Percentiles rank a stretch among this genome's conserved stretches.
phyloP scores from a whole-genome alignment of 1,139 yeast species.

The Yamadazyma sp. region DNA sequence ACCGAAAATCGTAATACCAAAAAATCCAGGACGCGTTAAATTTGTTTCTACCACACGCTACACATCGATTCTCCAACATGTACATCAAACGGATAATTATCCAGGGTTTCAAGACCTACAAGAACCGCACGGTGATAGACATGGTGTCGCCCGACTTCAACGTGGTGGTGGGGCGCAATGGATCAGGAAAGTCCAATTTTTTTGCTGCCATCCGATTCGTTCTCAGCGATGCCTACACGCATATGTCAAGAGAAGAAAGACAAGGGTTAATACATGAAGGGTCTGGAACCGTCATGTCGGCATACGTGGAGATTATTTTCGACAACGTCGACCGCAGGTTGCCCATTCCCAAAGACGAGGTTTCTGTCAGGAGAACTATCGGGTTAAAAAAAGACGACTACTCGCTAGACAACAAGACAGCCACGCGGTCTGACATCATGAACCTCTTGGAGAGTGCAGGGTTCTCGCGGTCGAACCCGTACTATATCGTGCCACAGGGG shows the following conservation, averaged over 20 bases:
- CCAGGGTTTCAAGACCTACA: constrained; percentile 94
- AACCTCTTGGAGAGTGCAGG: constrained; percentile 90
- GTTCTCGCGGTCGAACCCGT: constrained; percentile 86
- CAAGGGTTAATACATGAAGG: constrained; percentile 90
- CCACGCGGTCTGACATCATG: constrained; percentile 80
- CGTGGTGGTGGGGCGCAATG: constrained; percentile 93
- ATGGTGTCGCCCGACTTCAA: constrained; percentile 78
- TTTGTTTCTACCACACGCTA: constrained; percentile 2
- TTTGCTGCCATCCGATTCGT: constrained; percentile 96
- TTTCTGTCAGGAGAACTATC: constrained; percentile 79
- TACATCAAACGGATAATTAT: constrained; percentile 56
- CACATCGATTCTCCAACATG: constrained; percentile 21
- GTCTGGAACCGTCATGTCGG: constrained; percentile 88
- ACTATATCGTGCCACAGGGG: constrained; percentile 97
- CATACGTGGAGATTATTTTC: constrained; percentile 86
- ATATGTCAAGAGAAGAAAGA: constrained; percentile 85
- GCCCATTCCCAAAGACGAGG: constrained; percentile 67
- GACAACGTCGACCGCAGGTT: constrained; percentile 79
- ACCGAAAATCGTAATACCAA: neutral
- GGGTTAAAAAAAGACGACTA: constrained; percentile 92
- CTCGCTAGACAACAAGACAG: constrained; percentile 74
- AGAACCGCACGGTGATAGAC: constrained; percentile 78
- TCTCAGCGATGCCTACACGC: constrained; percentile 84
- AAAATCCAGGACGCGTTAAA: neutral
- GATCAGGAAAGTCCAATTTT: constrained; percentile 95